Evolutionary conservation across 1,284 basidiomycete species (phyloP).

Genomic region (Coriolopsis trogii): DNA sequence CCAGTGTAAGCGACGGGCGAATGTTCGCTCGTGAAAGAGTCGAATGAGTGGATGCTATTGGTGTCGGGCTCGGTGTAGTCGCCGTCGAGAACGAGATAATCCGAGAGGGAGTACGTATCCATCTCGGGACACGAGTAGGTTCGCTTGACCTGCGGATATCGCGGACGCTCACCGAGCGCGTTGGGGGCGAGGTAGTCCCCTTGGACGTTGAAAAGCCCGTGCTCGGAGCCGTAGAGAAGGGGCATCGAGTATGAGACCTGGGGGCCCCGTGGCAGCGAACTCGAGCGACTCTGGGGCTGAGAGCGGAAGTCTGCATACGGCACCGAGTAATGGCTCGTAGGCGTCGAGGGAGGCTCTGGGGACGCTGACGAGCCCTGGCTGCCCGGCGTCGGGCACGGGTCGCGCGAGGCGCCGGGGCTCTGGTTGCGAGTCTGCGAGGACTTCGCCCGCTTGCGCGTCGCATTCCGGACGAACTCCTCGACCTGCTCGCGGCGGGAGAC

Average conservation of each 20-base stretch:
- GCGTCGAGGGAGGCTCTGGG: constrained; percentile 25
- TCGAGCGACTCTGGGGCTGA: constrained; percentile 14
- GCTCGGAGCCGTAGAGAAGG: constrained; percentile 3
- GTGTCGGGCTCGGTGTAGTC: constrained; percentile 18
- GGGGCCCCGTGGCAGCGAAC: constrained; percentile 14
- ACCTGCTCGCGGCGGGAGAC: constrained; percentile 31
- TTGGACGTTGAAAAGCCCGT: constrained; percentile 4
- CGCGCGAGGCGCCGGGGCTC: not conserved
- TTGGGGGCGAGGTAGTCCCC: constrained; percentile 12
- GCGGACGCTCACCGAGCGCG: constrained; percentile 9
- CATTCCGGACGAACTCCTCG: constrained; percentile 26
- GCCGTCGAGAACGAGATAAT: constrained; percentile 16
- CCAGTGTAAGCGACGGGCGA: constrained; percentile 4
- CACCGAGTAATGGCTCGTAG: constrained; percentile 9
- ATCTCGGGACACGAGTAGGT: constrained; percentile 14
- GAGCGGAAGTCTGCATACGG: constrained; percentile 1
- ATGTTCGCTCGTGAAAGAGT: constrained; percentile 12
- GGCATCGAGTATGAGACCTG: constrained; percentile 6
- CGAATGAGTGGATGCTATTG: constrained; percentile 17
- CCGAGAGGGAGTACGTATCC: constrained; percentile 12
- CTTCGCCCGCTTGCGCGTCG: constrained; percentile 5
- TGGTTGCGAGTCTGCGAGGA: not conserved
- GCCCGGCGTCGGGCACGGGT: constrained; percentile 16
- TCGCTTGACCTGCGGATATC: constrained; percentile 6
- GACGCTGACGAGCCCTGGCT: constrained; percentile 22